phyloP scores from a whole-genome alignment of 768 basidiomycete genomes.

The Steccherinum ochraceum region DNA sequence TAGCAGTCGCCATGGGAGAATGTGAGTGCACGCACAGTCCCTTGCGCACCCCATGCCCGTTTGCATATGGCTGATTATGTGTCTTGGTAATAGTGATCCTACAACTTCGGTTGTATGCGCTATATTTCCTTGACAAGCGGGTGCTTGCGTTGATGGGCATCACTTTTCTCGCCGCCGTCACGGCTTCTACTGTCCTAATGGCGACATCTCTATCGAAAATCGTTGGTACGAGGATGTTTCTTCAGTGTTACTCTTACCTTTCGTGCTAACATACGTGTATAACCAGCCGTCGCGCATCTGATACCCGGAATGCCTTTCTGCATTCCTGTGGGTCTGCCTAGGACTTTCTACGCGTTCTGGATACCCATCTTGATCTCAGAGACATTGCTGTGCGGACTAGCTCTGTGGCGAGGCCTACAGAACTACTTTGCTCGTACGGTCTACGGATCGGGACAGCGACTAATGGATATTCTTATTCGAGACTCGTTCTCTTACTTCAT shows the following conservation, averaged over 20 bases:
- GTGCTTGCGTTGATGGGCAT: slow-evolving; percentile 40
- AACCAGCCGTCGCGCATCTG: slow-evolving; percentile 8
- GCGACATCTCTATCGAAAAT: slow-evolving; percentile 34
- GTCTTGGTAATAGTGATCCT: slow-evolving; percentile 51
- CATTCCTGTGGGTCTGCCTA: slow-evolving; percentile 30
- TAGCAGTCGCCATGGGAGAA: slow-evolving; percentile 49
- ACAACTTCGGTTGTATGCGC: slow-evolving; percentile 57
- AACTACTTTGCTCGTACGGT: slow-evolving; percentile 26
- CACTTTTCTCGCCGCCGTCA: slow-evolving; percentile 33
- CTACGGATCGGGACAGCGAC: slow-evolving; percentile 35
- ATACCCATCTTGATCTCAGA: slow-evolving; percentile 53
- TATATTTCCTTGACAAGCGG: slow-evolving; percentile 48
- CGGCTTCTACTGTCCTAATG: slow-evolving; percentile 43
- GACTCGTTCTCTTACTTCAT: slow-evolving; percentile 55
- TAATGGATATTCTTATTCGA: slow-evolving; percentile 45
- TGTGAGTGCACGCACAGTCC: slow-evolving; percentile 34
- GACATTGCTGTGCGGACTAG: slow-evolving; percentile 42
- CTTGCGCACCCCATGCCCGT: not conserved
- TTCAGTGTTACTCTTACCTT: not conserved
- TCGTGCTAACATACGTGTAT: not conserved
- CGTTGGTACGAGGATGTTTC: slow-evolving; percentile 31
- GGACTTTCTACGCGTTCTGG: slow-evolving; percentile 50
- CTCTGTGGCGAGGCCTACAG: slow-evolving; percentile 43
- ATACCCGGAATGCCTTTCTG: slow-evolving; percentile 30
- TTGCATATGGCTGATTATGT: slow-evolving; percentile 1